Evolutionary conservation across 2,329 filamentous ascomycete species (phyloP).

Genomic region (Alternaria alternata): DNA sequence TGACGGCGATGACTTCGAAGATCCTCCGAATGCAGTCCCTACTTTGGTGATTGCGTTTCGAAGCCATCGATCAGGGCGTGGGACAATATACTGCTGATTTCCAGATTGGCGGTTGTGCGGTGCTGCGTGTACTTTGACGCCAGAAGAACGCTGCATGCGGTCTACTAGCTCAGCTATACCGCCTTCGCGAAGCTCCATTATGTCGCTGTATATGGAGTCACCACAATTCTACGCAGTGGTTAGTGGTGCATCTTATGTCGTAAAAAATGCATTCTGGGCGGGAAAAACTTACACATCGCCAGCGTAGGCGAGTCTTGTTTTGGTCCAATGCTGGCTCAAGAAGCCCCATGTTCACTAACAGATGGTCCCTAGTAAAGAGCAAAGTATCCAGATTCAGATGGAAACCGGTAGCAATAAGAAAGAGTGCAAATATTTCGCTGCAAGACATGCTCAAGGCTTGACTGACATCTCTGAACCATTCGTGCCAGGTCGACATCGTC

Average conservation of each 20-base stretch:
- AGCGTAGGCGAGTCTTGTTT: slow-evolving; percentile 21
- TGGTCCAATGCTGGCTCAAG: slow-evolving; percentile 15
- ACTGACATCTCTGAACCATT: neutral
- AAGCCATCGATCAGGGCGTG: slow-evolving; percentile 13
- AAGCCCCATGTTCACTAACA: slow-evolving; percentile 2
- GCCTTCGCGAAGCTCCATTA: slow-evolving; percentile 17
- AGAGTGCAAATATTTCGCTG: neutral
- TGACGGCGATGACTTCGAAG: no score
- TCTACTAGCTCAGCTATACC: slow-evolving; percentile 18
- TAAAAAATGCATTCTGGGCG: neutral
- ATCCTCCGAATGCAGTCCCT: neutral
- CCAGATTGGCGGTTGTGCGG: neutral
- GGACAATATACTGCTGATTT: slow-evolving; percentile 15
- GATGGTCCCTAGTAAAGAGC: neutral
- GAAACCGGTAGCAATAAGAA: neutral
- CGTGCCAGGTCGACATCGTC: neutral
- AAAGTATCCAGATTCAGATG: neutral
- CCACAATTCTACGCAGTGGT: slow-evolving; percentile 20
- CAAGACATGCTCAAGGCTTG: neutral
- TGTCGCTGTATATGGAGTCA: slow-evolving; percentile 23
- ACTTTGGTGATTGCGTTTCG: slow-evolving; percentile 5
- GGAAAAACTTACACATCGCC: slow-evolving; percentile 30
- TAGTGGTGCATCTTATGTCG: neutral
- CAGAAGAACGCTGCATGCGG: slow-evolving; percentile 16
- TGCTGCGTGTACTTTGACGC: slow-evolving; percentile 6